Evolutionary conservation across 257 asterid species (phyloP).

Genomic region (Penstemon davidsonii): DNA sequence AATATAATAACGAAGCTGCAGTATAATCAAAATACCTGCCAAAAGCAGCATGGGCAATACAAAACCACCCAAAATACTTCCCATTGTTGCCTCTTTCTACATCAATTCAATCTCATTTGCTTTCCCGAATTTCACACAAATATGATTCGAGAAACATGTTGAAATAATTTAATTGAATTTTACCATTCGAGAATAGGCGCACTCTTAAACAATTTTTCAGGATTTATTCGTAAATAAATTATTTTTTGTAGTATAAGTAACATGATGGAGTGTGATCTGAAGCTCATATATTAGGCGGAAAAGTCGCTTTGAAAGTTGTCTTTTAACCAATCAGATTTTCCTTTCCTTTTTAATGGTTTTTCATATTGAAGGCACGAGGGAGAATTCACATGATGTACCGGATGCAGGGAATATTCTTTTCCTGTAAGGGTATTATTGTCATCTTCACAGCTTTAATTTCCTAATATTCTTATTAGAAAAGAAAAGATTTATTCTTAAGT

Average conservation of each 20-base stretch:
- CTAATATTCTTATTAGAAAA: too few species aligned
- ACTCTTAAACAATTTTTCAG: background rate
- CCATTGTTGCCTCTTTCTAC: slow-evolving; percentile 42
- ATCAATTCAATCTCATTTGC: slow-evolving; percentile 41
- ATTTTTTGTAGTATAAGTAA: background rate
- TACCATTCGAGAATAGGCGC: slow-evolving; percentile 5
- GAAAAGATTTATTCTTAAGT: too few species aligned
- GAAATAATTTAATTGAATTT: background rate
- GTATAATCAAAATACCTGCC: slow-evolving; percentile 39
- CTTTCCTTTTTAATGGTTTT: too few species aligned
- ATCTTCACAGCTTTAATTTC: too few species aligned
- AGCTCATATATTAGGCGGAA: background rate
- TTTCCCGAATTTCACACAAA: slow-evolving; percentile 16
- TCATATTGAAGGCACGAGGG: too few species aligned
- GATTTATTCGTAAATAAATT: background rate
- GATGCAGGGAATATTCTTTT: too few species aligned
- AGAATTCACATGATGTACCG: too few species aligned
- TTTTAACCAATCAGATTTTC: too few species aligned
- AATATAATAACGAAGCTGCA: too few species aligned
- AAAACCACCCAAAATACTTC: slow-evolving; percentile 60
- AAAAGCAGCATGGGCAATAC: slow-evolving; percentile 74
- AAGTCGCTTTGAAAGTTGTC: too few species aligned
- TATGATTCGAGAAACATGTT: background rate
- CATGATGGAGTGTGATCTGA: slow-evolving; percentile 22
- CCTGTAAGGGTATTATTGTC: too few species aligned